phyloP scores from a whole-genome alignment of 2,329 filamentous ascomycete genomes.

The Emericellopsis cladophorae region DNA sequence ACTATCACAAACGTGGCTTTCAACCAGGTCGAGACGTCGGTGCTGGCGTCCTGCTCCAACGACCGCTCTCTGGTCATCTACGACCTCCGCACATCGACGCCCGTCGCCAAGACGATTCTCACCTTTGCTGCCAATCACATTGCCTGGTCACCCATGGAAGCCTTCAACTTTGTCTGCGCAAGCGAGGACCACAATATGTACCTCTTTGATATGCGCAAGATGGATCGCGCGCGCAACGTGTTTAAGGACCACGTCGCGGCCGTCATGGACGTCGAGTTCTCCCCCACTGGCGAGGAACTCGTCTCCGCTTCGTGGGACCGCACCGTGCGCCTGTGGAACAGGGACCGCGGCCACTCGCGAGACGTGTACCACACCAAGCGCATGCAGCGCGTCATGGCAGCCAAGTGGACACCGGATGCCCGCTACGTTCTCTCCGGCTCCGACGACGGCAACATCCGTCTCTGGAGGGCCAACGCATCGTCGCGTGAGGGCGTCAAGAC shows the following conservation, averaged over 20 bases:
- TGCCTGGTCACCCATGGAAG: conserved; percentile 93
- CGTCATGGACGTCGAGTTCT: conserved; percentile 95
- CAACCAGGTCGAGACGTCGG: conserved; percentile 87
- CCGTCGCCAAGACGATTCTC: conserved; percentile 69
- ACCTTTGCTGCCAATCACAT: conserved; percentile 74
- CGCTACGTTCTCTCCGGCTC: conserved; percentile 84
- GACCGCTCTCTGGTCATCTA: conserved; percentile 85
- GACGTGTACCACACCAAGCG: conserved; percentile 97
- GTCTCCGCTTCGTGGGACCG: conserved; percentile 80
- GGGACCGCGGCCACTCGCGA: conserved; percentile 68
- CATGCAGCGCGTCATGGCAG: conserved; percentile 89
- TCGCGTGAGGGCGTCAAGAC: conserved; percentile 76
- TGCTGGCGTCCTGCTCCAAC: conserved; percentile 73
- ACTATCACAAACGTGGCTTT: conserved; percentile 83
- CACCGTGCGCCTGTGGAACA: conserved; percentile 75
- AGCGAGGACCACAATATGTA: conserved; percentile 86
- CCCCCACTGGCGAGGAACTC: conserved; percentile 85
- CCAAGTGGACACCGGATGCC: conserved; percentile 75
- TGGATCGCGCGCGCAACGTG: conserved; percentile 77
- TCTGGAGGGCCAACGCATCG: conserved; percentile 85
- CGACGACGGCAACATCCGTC: conserved; percentile 76
- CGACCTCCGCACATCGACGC: conserved; percentile 76
- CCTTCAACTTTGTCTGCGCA: conserved; percentile 86
- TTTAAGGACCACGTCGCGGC: conserved; percentile 81
- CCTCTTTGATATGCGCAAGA: conserved; percentile 88